Evolutionary conservation across 202 grass and related monocot species (phyloP).

Genomic region (Alloteropsis angusta): DNA sequence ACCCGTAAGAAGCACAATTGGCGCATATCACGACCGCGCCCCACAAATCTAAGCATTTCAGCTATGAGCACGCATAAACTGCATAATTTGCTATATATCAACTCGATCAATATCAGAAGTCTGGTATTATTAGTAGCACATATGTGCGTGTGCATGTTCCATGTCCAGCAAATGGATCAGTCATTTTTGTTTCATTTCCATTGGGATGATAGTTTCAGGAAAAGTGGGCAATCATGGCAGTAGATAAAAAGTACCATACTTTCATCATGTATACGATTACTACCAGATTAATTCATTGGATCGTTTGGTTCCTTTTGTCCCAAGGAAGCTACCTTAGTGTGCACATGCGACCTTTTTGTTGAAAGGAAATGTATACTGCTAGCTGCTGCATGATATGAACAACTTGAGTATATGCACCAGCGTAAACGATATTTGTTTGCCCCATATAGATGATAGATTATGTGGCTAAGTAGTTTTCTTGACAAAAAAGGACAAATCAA

Average conservation of each 20-base stretch:
- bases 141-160: not conserved
- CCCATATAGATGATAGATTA: not conserved
- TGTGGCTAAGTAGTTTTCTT: not conserved
- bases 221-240: slow-evolving; percentile 41
- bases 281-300: slow-evolving; percentile 26
- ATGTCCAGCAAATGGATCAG: not conserved
- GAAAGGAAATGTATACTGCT: not conserved
- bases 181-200: slow-evolving; percentile 20
- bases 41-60: not conserved
- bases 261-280: slow-evolving; percentile 45
- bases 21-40: not conserved
- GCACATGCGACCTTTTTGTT: slow-evolving; percentile 25
- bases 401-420: not conserved
- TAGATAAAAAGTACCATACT: slow-evolving; percentile 40
- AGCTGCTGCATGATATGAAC: not conserved
- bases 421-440: not conserved
- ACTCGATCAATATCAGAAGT: not conserved
- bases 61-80: not conserved
- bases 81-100: not conserved
- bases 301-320: slow-evolving; percentile 34
- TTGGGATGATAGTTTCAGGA: slow-evolving; percentile 21
- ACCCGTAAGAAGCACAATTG: not conserved
- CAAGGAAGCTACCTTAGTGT: slow-evolving; percentile 39
- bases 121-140: not conserved
- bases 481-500: not conserved